Conservation (phyloP, 768 basidiomycete species). For the Phylloporus sp. region DNA sequence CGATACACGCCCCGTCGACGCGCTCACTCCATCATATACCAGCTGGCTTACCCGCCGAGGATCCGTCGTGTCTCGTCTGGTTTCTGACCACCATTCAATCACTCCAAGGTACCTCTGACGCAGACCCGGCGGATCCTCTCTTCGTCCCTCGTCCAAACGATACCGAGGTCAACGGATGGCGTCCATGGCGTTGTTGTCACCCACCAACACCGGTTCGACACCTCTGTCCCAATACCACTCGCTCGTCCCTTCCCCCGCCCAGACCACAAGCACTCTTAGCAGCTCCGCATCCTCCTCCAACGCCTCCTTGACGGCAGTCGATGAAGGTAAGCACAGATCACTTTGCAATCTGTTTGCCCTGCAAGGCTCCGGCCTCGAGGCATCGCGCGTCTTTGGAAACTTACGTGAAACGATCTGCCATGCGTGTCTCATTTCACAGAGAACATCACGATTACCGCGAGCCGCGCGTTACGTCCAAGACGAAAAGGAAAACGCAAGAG, state of each 20-base stretch:
- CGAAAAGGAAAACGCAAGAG: conserved; percentile 52
- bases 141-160: conserved; percentile 5
- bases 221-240: conserved; percentile 32
- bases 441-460: conserved; percentile 66
- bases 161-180: conserved; percentile 1
- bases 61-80: conserved; percentile 47
- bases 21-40: background rate
- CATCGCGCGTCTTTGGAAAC: conserved; percentile 23
- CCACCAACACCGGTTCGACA: conserved; percentile 25
- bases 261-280: conserved; percentile 16
- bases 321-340: conserved; percentile 53
- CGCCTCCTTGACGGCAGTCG: conserved; percentile 48
- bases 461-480: conserved; percentile 38
- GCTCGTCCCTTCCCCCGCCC: conserved; percentile 27
- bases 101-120: conserved; percentile 37
- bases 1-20: conserved; percentile 1
- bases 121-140: conserved; percentile 54
- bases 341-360: conserved; percentile 9
- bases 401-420: conserved; percentile 32
- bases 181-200: conserved; percentile 23
- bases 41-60: conserved; percentile 27
- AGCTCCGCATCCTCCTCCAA: conserved; percentile 42
- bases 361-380: conserved; percentile 17
- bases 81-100: conserved; percentile 35
- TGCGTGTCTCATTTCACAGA: conserved; percentile 44